These are phyloP conservation scores for Suillus hirtellus DNA, from an alignment of 768 basidiomycete species.

Conservation along the genomic window DNA sequence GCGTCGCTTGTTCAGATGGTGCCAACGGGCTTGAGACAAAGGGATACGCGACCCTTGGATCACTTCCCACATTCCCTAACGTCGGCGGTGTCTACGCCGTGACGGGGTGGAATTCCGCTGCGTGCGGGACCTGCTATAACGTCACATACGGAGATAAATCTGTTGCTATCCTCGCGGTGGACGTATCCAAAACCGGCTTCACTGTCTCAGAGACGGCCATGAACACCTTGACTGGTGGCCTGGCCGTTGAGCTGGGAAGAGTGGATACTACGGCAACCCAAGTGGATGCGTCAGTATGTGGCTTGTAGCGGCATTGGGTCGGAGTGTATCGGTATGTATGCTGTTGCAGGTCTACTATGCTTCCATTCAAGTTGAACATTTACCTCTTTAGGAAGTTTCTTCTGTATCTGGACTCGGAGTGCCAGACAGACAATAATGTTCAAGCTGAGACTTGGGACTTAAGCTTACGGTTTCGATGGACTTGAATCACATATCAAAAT, in stretches of 20 bases:
- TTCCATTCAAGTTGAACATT: not conserved
- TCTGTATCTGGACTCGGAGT: not conserved
- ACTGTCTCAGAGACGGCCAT: slow-evolving; percentile 33
- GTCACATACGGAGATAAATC: slow-evolving; percentile 32
- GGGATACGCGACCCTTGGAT: slow-evolving; percentile 37
- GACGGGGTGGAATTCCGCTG: slow-evolving; percentile 21
- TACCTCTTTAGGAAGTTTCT: not conserved
- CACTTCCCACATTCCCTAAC: slow-evolving; percentile 38
- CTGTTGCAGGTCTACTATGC: no score
- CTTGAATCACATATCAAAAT: not conserved
- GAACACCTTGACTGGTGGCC: slow-evolving; percentile 22
- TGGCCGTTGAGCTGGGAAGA: slow-evolving; percentile 19
- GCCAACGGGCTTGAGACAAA: slow-evolving; percentile 36
- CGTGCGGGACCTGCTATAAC: slow-evolving; percentile 34
- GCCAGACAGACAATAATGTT: not conserved
- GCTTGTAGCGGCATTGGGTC: slow-evolving; percentile 2
- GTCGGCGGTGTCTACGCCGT: slow-evolving; percentile 34
- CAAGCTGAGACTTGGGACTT: not conserved
- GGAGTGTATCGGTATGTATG: not conserved
- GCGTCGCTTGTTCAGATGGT: slow-evolving; percentile 41
- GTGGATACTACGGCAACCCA: slow-evolving; percentile 19
- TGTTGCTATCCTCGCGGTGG: slow-evolving; percentile 57
- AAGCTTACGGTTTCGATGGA: not conserved
- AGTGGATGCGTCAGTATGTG: slow-evolving; percentile 6
- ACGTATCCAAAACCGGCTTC: slow-evolving; percentile 45